These are phyloP conservation scores for Triticum aestivum DNA, from an alignment of 176 grass and related monocot genomes.

Conservation along the genomic window DNA sequence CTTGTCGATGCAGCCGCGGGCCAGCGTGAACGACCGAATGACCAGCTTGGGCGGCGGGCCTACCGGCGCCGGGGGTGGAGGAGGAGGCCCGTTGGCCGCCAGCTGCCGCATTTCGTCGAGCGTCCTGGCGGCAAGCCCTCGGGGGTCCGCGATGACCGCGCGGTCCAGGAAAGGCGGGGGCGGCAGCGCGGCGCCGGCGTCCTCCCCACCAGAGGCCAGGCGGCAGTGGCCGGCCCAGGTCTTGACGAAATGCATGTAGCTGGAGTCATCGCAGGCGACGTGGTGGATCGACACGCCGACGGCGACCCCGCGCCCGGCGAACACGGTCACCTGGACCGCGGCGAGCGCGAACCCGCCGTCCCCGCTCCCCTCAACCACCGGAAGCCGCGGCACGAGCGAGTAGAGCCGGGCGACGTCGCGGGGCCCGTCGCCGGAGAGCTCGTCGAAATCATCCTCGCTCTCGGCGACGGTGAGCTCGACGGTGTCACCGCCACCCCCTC, in stretches of 20 bases:
- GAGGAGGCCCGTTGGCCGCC: constrained; percentile 47
- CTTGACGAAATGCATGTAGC: constrained; percentile 90
- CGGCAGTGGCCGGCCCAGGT: constrained; percentile 58
- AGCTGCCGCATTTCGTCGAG: constrained; percentile 80
- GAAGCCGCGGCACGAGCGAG: constrained; percentile 65
- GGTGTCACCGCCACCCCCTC: neutral
- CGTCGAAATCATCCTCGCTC: constrained; percentile 61
- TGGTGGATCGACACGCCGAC: constrained; percentile 87
- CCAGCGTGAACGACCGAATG: constrained; percentile 68
- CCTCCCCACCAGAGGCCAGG: neutral
- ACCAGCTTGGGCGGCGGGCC: constrained; percentile 36
- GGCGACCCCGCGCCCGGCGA: constrained; percentile 49
- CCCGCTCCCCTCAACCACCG: constrained; percentile 24
- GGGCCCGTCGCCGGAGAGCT: constrained; percentile 43
- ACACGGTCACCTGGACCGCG: constrained; percentile 75
- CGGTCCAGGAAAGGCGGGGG: constrained; percentile 60
- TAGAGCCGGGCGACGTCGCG: constrained; percentile 45
- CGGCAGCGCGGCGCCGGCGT: neutral
- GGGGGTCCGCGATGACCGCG: constrained; percentile 48
- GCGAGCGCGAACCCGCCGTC: constrained; percentile 47
- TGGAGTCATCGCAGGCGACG: constrained; percentile 87
- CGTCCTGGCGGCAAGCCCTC: constrained; percentile 57
- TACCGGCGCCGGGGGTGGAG: constrained; percentile 8
- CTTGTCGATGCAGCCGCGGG: constrained; percentile 56
- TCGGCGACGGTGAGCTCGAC: constrained; percentile 60